These are phyloP conservation scores for Heliamphora exappendiculata DNA, from an alignment of 148 eudicot genomes.

Conservation along the genomic window DNA sequence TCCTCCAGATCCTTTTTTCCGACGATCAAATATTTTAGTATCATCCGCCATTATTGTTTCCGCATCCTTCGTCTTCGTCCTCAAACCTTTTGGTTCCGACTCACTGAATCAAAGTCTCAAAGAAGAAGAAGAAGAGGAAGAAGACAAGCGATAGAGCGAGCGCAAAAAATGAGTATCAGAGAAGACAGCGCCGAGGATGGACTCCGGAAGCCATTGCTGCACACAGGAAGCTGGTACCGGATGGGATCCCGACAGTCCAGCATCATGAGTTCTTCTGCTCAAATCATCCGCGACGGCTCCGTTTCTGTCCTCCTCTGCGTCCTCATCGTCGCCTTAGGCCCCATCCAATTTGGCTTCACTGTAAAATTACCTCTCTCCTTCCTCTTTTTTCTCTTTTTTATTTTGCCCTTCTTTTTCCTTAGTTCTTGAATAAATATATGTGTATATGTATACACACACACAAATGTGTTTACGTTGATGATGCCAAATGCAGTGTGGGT, in stretches of 20 bases:
- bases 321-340: constrained; percentile 69
- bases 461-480: not conserved
- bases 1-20: not conserved
- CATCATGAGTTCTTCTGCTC: constrained; percentile 47
- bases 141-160: too few relatives aligned
- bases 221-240: constrained; percentile 86
- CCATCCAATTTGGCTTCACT: constrained; percentile 80
- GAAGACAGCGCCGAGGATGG: constrained; percentile 29
- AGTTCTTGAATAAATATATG: not conserved
- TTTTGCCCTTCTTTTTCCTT: not conserved
- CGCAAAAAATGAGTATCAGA: constrained; percentile 8
- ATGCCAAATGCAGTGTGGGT: constrained; percentile 56
- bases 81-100: too few relatives aligned
- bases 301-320: constrained; percentile 69
- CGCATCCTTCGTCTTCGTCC: not conserved
- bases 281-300: constrained; percentile 46
- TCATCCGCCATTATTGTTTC: too few relatives aligned
- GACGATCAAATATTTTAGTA: too few relatives aligned
- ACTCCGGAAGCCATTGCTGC: constrained; percentile 60
- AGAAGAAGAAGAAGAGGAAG: not conserved
- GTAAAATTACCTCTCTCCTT: constrained; percentile 17
- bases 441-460: not conserved
- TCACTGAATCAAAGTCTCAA: not conserved
- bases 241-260: constrained; percentile 57
- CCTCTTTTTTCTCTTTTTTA: not conserved